Conservation (phyloP, 257 asterid species). For the Anisodus tanguticus region DNA sequence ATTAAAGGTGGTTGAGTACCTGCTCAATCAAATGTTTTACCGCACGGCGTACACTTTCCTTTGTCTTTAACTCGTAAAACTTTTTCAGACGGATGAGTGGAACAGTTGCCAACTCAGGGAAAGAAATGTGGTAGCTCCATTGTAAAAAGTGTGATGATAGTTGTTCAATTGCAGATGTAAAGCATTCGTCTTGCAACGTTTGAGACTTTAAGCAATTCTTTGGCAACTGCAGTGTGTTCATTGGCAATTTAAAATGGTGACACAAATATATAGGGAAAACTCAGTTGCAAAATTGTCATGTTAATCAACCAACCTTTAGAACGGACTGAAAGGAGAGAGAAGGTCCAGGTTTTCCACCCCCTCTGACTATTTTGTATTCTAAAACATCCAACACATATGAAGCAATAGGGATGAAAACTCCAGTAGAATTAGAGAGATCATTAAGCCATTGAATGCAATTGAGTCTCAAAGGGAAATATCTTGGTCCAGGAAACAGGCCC, state of each 20-base stretch:
- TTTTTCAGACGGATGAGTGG: slow-evolving; percentile 74
- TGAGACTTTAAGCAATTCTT: slow-evolving; percentile 69
- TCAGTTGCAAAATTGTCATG: not conserved
- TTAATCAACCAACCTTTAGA: slow-evolving; percentile 65
- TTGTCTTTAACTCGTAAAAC: slow-evolving; percentile 55
- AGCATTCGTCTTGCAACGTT: slow-evolving; percentile 79
- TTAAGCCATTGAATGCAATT: slow-evolving; percentile 91
- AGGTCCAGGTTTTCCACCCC: slow-evolving; percentile 55
- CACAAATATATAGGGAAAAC: slow-evolving; percentile 29
- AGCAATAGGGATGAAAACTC: slow-evolving; percentile 73
- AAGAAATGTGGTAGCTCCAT: slow-evolving; percentile 90
- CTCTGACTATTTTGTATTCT: slow-evolving; percentile 75
- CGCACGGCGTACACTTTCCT: slow-evolving; percentile 64
- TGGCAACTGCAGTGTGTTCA: slow-evolving; percentile 66
- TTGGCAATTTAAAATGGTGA: slow-evolving; percentile 31
- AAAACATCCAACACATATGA: slow-evolving; percentile 73
- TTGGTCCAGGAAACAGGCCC: slow-evolving; percentile 76
- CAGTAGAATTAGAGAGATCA: slow-evolving; percentile 71
- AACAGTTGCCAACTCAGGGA: slow-evolving; percentile 83
- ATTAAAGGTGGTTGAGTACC: slow-evolving; percentile 50
- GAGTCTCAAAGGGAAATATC: slow-evolving; percentile 89
- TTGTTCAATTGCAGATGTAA: slow-evolving; percentile 66
- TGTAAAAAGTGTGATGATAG: slow-evolving; percentile 76
- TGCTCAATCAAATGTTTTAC: slow-evolving; percentile 85
- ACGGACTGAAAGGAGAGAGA: slow-evolving; percentile 53